A percentile compares a stretch with the other conserved stretches of the same genome.
Evolutionary conservation across 2,329 filamentous ascomycete genomes (phyloP).

Genomic region (Exserohilum turcica): DNA sequence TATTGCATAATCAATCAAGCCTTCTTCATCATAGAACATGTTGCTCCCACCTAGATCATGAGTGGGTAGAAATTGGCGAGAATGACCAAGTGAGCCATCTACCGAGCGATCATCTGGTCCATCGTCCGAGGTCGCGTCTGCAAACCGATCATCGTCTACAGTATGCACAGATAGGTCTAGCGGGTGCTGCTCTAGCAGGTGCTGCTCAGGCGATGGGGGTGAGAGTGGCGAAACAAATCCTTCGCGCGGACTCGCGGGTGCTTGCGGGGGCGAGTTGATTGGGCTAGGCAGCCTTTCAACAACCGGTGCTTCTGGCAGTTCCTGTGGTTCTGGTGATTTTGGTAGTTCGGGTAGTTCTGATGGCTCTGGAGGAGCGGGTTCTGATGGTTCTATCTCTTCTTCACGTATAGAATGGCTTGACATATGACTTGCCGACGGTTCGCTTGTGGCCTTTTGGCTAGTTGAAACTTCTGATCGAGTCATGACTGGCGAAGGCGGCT

Average conservation of each 20-base stretch:
- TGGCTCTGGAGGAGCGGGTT: too few species aligned
- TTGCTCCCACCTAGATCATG: constrained; percentile 35
- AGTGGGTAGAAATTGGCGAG: constrained; percentile 12
- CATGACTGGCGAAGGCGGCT: constrained; percentile 62
- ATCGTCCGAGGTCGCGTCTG: constrained; percentile 49
- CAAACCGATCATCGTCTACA: constrained; percentile 49
- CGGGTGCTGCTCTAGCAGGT: constrained; percentile 15
- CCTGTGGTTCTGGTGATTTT: too few species aligned
- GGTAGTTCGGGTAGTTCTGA: too few species aligned
- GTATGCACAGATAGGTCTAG: constrained; percentile 38
- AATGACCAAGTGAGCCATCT: constrained; percentile 11
- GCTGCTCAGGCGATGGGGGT: constrained; percentile 10
- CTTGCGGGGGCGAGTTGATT: constrained; percentile 1
- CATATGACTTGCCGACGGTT: constrained; percentile 23
- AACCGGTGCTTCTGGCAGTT: neutral
- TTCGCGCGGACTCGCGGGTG: constrained; percentile 5
- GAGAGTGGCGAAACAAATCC: neutral
- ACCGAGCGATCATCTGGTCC: constrained; percentile 24
- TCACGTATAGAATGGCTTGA: constrained; percentile 8
- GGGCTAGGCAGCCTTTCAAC: constrained; percentile 3
- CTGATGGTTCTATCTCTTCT: neutral
- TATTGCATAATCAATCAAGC: constrained; percentile 41
- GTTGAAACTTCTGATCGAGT: constrained; percentile 51
- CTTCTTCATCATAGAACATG: constrained; percentile 43
- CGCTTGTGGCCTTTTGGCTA: constrained; percentile 23